Evolutionary conservation across 2,329 filamentous ascomycete genomes (phyloP).

Genomic region (Cladosporium velox): DNA sequence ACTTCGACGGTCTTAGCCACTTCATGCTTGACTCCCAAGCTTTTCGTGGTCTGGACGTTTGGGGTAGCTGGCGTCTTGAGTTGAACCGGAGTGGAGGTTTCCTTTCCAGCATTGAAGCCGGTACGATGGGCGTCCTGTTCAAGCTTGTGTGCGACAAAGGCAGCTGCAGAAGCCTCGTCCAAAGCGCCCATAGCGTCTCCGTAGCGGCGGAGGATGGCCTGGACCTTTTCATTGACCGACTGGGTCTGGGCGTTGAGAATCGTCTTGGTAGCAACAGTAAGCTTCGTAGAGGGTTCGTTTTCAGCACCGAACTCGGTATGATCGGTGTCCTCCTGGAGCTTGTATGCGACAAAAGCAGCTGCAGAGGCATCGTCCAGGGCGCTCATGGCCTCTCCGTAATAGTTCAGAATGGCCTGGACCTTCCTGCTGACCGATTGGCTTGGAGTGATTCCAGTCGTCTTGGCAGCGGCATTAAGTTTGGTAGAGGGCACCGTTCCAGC

Average conservation of each 20-base stretch:
- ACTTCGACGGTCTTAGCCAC: background rate
- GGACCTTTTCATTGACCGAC: background rate
- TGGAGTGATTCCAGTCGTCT: background rate
- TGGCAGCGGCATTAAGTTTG: background rate
- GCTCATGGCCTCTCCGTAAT: background rate
- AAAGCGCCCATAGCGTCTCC: background rate
- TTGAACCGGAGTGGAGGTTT: too few species aligned
- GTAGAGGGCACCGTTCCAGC: background rate
- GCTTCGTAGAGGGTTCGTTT: background rate
- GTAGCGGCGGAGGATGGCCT: background rate
- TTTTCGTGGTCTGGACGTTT: background rate
- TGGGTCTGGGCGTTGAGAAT: background rate
- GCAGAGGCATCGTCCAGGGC: background rate
- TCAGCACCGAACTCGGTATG: too few species aligned
- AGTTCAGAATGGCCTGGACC: background rate
- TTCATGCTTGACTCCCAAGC: background rate
- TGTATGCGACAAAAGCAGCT: background rate
- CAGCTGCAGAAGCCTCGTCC: background rate
- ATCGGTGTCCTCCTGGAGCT: background rate
- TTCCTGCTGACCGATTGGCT: background rate
- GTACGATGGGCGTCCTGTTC: background rate
- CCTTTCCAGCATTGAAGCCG: background rate
- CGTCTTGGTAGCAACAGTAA: background rate
- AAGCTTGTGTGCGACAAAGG: background rate
- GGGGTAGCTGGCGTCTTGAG: background rate